Base-by-base conservation (phyloP, 2,329 filamentous ascomycete species). In the Lizonia empirigonia region DNA sequence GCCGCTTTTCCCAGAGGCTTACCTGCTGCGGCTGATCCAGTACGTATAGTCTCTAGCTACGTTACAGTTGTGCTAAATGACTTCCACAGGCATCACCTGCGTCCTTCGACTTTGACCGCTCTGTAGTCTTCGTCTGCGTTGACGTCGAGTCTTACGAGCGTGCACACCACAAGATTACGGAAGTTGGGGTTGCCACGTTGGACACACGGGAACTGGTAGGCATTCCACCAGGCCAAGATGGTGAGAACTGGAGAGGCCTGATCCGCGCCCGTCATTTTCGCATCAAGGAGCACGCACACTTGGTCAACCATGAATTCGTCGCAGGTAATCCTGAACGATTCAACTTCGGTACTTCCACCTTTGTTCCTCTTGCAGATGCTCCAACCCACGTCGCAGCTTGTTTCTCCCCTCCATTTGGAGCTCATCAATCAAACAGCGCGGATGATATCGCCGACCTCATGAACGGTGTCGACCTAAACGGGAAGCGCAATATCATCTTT, bases 131-230 rank as follows among this genome's bases (percentile, higher is more conserved):
- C 60, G 78, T 96, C 51, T 85, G 83, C 55, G 78, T 97, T 35
- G 94, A 99, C 63, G 77, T 94, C 24, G 94, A 99, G 72, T 85
- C 87, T 1, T 90, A 86, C 50, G 94, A 99, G 70, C 74, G 76
- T 18, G 78, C 83, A 35, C 82, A 85, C 10, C 76, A 80, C 26
- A 77, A 83, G 10, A 81, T 97, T 51, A 96, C 92, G 0, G 94
- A 99, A 71, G 80, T 99, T 30, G 94, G 94, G 1, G 78, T 99
- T 32, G 87, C 90, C 1, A 86, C 87, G 2, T 78, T 97, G 0
- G 91, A 97, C 68, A 91, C 88, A 1, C 70, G 75, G 16, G 79
- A 84, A 41, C 71, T 91, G 18, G 62, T 73, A 1, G 74, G 71
- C 7, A 55, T 85, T 0, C 64, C 82, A 0, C 88, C 89, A 2